Evolutionary conservation across 192 early-diverging fungal genomes (phyloP).

Genomic region (Umbelopsis isabellina): DNA sequence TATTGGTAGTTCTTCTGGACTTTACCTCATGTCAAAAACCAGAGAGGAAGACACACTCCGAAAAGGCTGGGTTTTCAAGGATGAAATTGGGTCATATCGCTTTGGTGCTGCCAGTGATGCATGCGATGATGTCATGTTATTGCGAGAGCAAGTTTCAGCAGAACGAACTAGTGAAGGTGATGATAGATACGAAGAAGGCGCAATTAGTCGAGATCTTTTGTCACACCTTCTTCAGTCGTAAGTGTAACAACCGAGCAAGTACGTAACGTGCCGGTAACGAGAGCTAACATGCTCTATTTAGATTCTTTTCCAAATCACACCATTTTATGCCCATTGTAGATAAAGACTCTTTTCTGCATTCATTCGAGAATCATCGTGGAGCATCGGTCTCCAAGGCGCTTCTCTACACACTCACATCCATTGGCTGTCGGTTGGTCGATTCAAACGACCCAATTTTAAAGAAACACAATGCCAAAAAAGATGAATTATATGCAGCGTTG

Average conservation of each 20-base stretch:
- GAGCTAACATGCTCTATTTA: not conserved
- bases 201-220: not conserved
- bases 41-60: not conserved
- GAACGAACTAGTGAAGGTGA: slow-evolving; percentile 15
- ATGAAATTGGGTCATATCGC: slow-evolving; percentile 23
- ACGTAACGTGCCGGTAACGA: too few species aligned
- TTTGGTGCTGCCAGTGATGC: slow-evolving; percentile 24
- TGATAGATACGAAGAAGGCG: not conserved
- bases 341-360: slow-evolving; percentile 20
- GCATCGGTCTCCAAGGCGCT: slow-evolving; percentile 26
- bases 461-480: not conserved
- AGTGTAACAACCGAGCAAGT: not conserved
- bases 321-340: slow-evolving; percentile 30
- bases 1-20: slow-evolving; percentile 39
- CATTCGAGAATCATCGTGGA: slow-evolving; percentile 16
- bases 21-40: slow-evolving; percentile 27
- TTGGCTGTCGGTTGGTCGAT: slow-evolving; percentile 26
- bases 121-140: slow-evolving; percentile 36
- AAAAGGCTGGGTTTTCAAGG: not conserved
- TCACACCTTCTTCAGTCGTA: not conserved
- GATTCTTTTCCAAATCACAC: slow-evolving; percentile 28
- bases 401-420: slow-evolving; percentile 24
- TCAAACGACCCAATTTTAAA: slow-evolving; percentile 24
- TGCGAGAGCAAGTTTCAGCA: slow-evolving; percentile 27
- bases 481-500: slow-evolving; percentile 16